These are phyloP conservation scores for Tubosaeta sp. DNA, from an alignment of 768 basidiomycete species.

Conservation along the genomic window DNA sequence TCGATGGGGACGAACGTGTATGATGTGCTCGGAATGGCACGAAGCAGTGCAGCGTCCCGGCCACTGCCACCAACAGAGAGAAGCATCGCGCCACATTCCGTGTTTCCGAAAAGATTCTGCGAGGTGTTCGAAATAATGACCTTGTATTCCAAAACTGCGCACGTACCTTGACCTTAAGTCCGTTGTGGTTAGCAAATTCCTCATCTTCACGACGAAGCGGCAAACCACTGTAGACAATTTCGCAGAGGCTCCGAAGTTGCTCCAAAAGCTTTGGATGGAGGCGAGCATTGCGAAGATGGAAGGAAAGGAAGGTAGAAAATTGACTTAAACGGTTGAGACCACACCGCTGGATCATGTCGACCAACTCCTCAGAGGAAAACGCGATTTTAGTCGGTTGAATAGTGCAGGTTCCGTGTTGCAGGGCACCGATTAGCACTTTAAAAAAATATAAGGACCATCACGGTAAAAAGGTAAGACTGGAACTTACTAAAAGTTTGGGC, in stretches of 20 bases:
- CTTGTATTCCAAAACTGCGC: constrained; percentile 10
- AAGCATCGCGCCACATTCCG: constrained; percentile 74
- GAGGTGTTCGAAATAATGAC: constrained; percentile 19
- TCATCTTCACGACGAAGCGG: constrained; percentile 65
- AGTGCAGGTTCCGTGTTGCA: constrained; percentile 71
- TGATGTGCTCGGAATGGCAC: constrained; percentile 54
- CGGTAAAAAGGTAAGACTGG: constrained; percentile 11
- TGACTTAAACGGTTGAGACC: constrained; percentile 72
- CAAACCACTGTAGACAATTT: constrained; percentile 64
- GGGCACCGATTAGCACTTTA: constrained; percentile 59
- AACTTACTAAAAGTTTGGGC: constrained; percentile 69
- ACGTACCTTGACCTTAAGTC: constrained; percentile 59
- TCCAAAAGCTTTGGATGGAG: constrained; percentile 57
- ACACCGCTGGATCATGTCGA: constrained; percentile 65
- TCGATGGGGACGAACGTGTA: constrained; percentile 66
- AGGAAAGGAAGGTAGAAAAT: constrained; percentile 65
- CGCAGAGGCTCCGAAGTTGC: constrained; percentile 52
- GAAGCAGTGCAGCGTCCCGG: constrained; percentile 48
- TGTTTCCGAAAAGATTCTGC: constrained; percentile 78
- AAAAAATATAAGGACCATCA: constrained; percentile 19
- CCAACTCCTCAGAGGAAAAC: constrained; percentile 64
- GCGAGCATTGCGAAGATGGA: constrained; percentile 58
- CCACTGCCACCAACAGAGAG: constrained; percentile 53
- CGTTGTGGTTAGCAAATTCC: constrained; percentile 61
- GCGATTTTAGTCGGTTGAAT: constrained; percentile 64